These are phyloP conservation scores for Hortiboletus flavorubellus DNA, from an alignment of 768 basidiomycete genomes.

Conservation along the genomic window DNA sequence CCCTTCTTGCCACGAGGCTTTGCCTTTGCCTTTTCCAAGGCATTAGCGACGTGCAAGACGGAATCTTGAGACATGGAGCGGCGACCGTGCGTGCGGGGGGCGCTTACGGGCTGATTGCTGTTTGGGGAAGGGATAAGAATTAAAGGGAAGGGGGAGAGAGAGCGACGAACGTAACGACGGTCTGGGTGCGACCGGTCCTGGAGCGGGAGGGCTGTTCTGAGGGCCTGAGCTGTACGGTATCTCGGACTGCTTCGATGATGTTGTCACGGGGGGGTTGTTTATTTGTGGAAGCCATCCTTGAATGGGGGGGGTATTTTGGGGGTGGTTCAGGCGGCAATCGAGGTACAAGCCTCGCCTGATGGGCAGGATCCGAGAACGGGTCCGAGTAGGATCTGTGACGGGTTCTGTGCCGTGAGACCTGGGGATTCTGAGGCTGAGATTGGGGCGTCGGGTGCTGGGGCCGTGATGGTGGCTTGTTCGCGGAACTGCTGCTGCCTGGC, in stretches of 20 bases:
- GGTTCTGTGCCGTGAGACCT: conserved; percentile 27
- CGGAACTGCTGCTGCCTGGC: conserved; percentile 11
- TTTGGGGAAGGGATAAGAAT: conserved; percentile 19
- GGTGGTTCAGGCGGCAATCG: conserved; percentile 40
- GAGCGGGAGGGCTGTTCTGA: conserved; percentile 41
- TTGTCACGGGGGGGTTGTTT: conserved; percentile 36
- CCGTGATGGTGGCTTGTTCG: conserved; percentile 29
- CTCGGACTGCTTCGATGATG: conserved; percentile 62
- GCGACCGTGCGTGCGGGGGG: conserved; percentile 31
- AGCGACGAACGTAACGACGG: conserved; percentile 33
- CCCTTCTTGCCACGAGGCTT: conserved; percentile 63
- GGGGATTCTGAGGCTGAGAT: conserved; percentile 20
- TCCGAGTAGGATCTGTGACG: conserved; percentile 49
- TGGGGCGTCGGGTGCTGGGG: not conserved
- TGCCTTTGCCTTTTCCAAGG: conserved; percentile 44
- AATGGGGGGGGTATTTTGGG: conserved; percentile 26
- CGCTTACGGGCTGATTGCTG: conserved; percentile 23
- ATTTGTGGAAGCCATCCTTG: conserved; percentile 26
- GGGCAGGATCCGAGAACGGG: conserved; percentile 46
- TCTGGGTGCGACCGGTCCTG: conserved; percentile 58
- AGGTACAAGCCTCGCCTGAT: conserved; percentile 33
- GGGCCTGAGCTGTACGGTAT: conserved; percentile 58
- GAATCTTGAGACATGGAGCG: conserved; percentile 54
- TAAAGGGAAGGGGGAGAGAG: conserved; percentile 3
- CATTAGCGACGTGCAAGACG: conserved; percentile 35